phyloP scores from a whole-genome alignment of 768 basidiomycete genomes.

The Solioccasus polychromus region DNA sequence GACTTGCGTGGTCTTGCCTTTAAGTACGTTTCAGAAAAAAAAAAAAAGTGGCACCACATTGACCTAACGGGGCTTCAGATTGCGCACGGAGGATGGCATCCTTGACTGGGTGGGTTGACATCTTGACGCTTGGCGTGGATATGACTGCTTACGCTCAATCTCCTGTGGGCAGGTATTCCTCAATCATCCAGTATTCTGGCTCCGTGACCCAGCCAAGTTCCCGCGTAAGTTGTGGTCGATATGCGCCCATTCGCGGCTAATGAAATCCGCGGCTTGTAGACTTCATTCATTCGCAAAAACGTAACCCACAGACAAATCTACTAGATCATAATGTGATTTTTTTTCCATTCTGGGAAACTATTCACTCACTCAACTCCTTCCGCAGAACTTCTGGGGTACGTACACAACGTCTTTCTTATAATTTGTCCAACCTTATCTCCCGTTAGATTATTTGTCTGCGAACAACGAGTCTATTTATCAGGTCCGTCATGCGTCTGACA shows the following conservation, averaged over 20 bases:
- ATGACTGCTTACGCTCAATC: neutral
- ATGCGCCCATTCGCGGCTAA: neutral
- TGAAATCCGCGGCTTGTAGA: conserved; percentile 26
- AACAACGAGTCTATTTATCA: conserved; percentile 47
- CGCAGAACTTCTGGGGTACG: conserved; percentile 22
- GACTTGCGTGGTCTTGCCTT: conserved; percentile 55
- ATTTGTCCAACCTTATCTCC: neutral
- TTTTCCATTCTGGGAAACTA: neutral
- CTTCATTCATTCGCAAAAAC: conserved; percentile 37
- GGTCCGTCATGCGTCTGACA: conserved; percentile 5
- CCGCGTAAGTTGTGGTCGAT: conserved; percentile 31
- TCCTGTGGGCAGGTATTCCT: conserved; percentile 26
- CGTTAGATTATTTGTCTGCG: conserved; percentile 43
- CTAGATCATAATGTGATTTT: conserved; percentile 33
- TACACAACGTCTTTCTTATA: neutral
- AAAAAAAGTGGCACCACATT: neutral
- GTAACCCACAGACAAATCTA: conserved; percentile 50
- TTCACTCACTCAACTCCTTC: neutral
- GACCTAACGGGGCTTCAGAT: conserved; percentile 14
- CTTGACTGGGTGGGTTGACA: conserved; percentile 34
- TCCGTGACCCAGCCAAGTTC: conserved; percentile 48
- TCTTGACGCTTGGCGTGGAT: conserved; percentile 10
- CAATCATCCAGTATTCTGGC: conserved; percentile 48
- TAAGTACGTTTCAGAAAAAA: conserved; percentile 35
- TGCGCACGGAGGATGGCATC: conserved; percentile 38